A percentile compares a stretch with the other conserved stretches of the same genome.
These are phyloP conservation scores for Stephania cephalantha DNA, from an alignment of 164 flowering plant genomes.

Conservation along the genomic window DNA sequence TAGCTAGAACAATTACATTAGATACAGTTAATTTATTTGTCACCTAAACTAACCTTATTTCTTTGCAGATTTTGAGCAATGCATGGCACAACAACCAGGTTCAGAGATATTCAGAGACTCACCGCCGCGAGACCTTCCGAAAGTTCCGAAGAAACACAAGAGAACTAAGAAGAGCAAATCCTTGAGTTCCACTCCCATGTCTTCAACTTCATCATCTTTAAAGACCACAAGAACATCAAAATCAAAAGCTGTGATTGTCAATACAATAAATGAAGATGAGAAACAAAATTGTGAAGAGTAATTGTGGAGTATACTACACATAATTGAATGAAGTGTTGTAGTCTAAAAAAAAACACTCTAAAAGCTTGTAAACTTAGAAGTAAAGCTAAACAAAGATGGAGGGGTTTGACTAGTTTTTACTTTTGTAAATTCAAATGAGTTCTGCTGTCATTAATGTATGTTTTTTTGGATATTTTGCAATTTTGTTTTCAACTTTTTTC, in stretches of 20 bases:
- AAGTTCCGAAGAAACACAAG: constrained; percentile 21
- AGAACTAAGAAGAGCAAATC: constrained; percentile 17
- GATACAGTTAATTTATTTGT: not conserved
- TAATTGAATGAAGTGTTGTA: not conserved
- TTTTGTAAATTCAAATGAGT: constrained; percentile 6
- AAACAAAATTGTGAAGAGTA: not conserved
- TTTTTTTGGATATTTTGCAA: not conserved
- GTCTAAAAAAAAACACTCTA: not conserved
- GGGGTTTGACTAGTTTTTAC: constrained; percentile 4
- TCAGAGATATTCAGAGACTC: constrained; percentile 21
- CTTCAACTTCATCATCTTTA: constrained; percentile 15
- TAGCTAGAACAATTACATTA: no score
- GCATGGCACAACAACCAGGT: constrained; percentile 15
- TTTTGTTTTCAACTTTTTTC: not conserved
- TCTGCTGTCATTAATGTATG: not conserved
- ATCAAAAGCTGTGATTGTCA: constrained; percentile 6
- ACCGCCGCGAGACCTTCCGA: constrained; percentile 19
- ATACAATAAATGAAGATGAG: not conserved
- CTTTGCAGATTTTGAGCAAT: constrained; percentile 30
- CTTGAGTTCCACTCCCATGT: constrained; percentile 7
- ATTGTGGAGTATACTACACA: not conserved
- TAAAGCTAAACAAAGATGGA: not conserved
- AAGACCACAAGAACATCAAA: constrained; percentile 12
- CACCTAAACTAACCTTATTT: not conserved
- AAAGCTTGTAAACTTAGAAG: not conserved